phyloP scores from a whole-genome alignment of 2,329 filamentous ascomycete genomes.

The Paraconiothyrium brasiliense region DNA sequence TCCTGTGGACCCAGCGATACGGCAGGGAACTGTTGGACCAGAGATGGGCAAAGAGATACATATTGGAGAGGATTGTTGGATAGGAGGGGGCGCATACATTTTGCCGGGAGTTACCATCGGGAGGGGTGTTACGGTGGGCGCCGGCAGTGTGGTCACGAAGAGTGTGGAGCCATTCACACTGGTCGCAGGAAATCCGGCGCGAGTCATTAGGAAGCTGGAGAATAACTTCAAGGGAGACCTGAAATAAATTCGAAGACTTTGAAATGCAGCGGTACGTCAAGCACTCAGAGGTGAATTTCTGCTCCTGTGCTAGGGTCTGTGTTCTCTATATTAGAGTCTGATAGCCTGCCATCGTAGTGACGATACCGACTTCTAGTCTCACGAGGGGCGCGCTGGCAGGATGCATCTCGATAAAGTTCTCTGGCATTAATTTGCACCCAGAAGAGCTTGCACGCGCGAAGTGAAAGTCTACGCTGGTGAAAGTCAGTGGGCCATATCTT shows the following conservation, averaged over 20 bases:
- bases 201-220: constrained; percentile 56
- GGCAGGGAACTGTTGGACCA: constrained; percentile 8
- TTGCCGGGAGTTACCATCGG: constrained; percentile 55
- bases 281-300: too few relatives aligned
- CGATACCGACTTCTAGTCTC: too few relatives aligned
- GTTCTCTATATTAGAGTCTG: too few relatives aligned
- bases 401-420: too few relatives aligned
- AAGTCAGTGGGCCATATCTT: too few relatives aligned
- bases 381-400: too few relatives aligned
- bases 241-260: neutral
- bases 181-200: constrained; percentile 60
- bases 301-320: too few relatives aligned
- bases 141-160: constrained; percentile 53
- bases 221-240: constrained; percentile 11
- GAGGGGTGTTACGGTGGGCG: constrained; percentile 53
- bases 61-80: constrained; percentile 48
- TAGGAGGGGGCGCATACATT: constrained; percentile 34
- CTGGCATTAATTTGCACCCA: too few relatives aligned
- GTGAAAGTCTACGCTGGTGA: too few relatives aligned
- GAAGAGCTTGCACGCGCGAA: too few relatives aligned
- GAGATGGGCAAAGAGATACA: constrained; percentile 8
- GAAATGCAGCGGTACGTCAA: too few relatives aligned
- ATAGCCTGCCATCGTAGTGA: too few relatives aligned
- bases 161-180: constrained; percentile 48
- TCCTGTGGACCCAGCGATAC: constrained; percentile 10